Base-by-base conservation (phyloP, 148 eudicot species). In the Fagopyrum homotropicum region DNA sequence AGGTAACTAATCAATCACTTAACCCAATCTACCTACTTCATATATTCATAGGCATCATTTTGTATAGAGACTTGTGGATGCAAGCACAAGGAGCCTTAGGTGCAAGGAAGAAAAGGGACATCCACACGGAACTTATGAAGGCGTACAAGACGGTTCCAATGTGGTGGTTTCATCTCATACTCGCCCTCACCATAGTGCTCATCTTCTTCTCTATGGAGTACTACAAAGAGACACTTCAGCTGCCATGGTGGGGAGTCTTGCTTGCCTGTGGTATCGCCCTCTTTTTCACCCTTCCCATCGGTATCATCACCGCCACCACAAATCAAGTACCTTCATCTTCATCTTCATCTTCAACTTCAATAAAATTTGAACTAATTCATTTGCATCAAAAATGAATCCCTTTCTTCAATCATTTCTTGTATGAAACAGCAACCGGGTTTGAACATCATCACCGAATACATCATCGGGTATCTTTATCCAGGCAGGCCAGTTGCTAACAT, bases 221-320 rank as follows among this genome's bases (percentile, higher is more conserved):
- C 52, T 92, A 90, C 78, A 80, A 87, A 26, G 83, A 82, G 6
- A 66, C 80, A 9, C 91, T 92, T 7, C 96, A 92, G 43, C 80
- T 92, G 73, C 93, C 90, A 8, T 90, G 93, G 92, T 90, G 96
- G 96, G 98, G 96, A 49, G 96, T 93, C 47, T 72, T 89, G 64
- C 80, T 90, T 9, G 88, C 93, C 50, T 92, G 93, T 29, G 84
- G 64, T 6, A 44, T 90, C 16, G 86, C 97, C 14, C 68, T 90
- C 48, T 22, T 81, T 17, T 93, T 84, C 87, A 93, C 96, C n/a
- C 90, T 93, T 44, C 98, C 98, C 1, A 87, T 93, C 19, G 93
- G 98, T 9, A 51, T 89, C 77, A 92, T 93, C 68, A 29, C 52
- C 29, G 93, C 96, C 73, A 93, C 95, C 70, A 93, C 96, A 75